These are phyloP conservation scores for Kurtzmaniella fragi DNA, from an alignment of 805 yeast genomes.

Conservation along the genomic window DNA sequence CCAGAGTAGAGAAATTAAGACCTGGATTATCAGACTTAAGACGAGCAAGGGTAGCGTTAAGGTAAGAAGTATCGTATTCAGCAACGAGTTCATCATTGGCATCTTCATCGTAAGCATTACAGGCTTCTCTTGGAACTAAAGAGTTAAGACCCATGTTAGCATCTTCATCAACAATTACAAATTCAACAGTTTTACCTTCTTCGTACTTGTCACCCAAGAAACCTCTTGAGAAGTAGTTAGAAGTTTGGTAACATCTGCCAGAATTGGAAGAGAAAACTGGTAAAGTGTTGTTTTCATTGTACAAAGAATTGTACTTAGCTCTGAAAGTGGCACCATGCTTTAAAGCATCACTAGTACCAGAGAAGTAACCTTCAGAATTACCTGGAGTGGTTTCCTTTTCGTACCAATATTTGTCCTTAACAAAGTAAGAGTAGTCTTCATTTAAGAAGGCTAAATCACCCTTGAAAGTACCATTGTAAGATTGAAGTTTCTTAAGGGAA, in stretches of 20 bases:
- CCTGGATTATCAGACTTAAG: slow-evolving; percentile 53
- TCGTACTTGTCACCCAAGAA: slow-evolving; percentile 46
- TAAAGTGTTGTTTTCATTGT: slow-evolving; percentile 26
- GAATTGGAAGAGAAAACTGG: slow-evolving; percentile 54
- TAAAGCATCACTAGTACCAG: slow-evolving; percentile 48
- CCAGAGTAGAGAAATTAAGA: slow-evolving; percentile 45
- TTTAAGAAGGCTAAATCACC: slow-evolving; percentile 54
- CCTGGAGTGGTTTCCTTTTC: slow-evolving; percentile 50
- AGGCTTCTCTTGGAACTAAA: slow-evolving; percentile 48
- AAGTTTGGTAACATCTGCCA: slow-evolving; percentile 52
- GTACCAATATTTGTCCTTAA: slow-evolving; percentile 26
- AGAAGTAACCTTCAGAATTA: slow-evolving; percentile 38
- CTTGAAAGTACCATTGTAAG: slow-evolving; percentile 23
- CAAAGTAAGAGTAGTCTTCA: slow-evolving; percentile 46
- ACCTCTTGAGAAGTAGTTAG: slow-evolving; percentile 54
- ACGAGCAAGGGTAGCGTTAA: slow-evolving; percentile 52
- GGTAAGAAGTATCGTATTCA: slow-evolving; percentile 37
- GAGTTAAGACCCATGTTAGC: slow-evolving; percentile 51
- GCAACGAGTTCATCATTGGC: slow-evolving; percentile 17
- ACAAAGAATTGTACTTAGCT: slow-evolving; percentile 44
- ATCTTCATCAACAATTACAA: slow-evolving; percentile 43
- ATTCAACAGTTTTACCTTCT: slow-evolving; percentile 19
- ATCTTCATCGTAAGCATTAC: slow-evolving; percentile 33
- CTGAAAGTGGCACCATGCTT: slow-evolving; percentile 47
- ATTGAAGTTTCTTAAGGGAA: slow-evolving; percentile 19